Conservation (phyloP, 2,329 filamentous ascomycete genomes). For the Ascochyta fabae region DNA sequence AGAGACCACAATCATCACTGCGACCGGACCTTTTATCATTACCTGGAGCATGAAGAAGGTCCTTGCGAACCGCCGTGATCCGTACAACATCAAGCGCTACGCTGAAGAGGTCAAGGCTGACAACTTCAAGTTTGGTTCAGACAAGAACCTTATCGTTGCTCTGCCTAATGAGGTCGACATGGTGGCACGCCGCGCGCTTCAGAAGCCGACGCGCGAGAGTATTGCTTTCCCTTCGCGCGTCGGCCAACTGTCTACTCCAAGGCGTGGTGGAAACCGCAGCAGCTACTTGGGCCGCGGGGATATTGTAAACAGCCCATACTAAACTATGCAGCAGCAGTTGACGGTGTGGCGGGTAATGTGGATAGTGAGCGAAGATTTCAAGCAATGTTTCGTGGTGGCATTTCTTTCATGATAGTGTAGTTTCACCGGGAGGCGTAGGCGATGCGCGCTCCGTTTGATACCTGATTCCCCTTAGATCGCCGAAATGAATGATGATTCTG, state of each 20-base stretch:
- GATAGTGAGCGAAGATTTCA: not conserved
- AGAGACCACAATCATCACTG: conserved; percentile 95
- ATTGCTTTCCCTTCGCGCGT: conserved; percentile 70
- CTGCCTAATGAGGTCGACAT: conserved; percentile 98
- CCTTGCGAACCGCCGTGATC: conserved; percentile 77
- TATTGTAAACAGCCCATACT: conserved; percentile 78
- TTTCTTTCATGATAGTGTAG: conserved; percentile 1
- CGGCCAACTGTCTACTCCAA: conserved; percentile 43
- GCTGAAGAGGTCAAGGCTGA: conserved; percentile 95
- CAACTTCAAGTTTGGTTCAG: conserved; percentile 95
- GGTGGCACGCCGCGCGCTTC: conserved; percentile 85
- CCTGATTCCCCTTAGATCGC: conserved; percentile 17
- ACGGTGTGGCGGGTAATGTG: not conserved
- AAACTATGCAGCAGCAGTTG: conserved; percentile 1
- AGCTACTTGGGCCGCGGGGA: conserved; percentile 82
- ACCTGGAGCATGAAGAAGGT: conserved; percentile 97
- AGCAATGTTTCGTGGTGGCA: not conserved
- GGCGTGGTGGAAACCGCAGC: conserved; percentile 53
- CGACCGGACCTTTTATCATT: conserved; percentile 94
- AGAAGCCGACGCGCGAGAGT: conserved; percentile 89
- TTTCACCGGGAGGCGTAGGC: conserved; percentile 2
- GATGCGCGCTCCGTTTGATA: conserved; percentile 8
- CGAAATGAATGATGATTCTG: conserved; percentile 7
- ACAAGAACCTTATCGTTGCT: conserved; percentile 98
- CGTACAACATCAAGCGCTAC: conserved; percentile 97